Percentiles rank a stretch among this genome's conserved stretches.
Evolutionary conservation across 2,329 filamentous ascomycete species (phyloP).

Genomic region (Juglanconis juglandina): DNA sequence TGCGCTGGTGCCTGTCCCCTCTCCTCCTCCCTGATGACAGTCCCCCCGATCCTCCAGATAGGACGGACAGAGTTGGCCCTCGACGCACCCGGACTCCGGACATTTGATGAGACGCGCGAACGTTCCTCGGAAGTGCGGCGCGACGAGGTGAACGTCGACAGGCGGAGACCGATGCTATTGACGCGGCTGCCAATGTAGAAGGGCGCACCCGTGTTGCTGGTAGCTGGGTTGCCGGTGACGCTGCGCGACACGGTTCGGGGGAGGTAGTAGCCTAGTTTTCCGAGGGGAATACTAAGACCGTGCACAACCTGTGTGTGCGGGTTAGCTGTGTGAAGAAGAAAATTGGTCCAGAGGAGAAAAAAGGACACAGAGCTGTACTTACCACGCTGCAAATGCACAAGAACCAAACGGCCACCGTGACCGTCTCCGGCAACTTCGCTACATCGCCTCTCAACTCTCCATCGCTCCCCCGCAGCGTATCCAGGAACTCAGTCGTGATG

Average conservation of each 20-base stretch:
- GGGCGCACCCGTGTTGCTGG: conserved; percentile 13
- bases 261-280: conserved; percentile 61
- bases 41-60: conserved; percentile 40
- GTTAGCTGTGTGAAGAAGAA: neutral
- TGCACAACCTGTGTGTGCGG: conserved; percentile 60
- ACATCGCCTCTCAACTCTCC: conserved; percentile 64
- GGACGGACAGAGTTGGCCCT: conserved; percentile 24
- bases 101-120: neutral
- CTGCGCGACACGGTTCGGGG: conserved; percentile 60
- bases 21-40: conserved; percentile 27
- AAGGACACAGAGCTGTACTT: conserved; percentile 34
- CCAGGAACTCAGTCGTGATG: conserved; percentile 72
- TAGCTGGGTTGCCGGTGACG: conserved; percentile 21
- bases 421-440: conserved; percentile 58
- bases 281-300: conserved; percentile 75
- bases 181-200: conserved; percentile 31
- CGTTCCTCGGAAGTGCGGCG: conserved; percentile 14
- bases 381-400: conserved; percentile 78
- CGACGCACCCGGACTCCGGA: conserved; percentile 16
- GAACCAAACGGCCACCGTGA: conserved; percentile 80
- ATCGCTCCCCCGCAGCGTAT: conserved; percentile 48
- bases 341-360: too few species aligned
- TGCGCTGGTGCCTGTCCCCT: too few species aligned
- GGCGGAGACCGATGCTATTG: conserved; percentile 23
- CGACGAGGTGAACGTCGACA: conserved; percentile 16